Evolutionary conservation across 1,284 basidiomycete species (phyloP).

Genomic region (Coriolopsis trogii): DNA sequence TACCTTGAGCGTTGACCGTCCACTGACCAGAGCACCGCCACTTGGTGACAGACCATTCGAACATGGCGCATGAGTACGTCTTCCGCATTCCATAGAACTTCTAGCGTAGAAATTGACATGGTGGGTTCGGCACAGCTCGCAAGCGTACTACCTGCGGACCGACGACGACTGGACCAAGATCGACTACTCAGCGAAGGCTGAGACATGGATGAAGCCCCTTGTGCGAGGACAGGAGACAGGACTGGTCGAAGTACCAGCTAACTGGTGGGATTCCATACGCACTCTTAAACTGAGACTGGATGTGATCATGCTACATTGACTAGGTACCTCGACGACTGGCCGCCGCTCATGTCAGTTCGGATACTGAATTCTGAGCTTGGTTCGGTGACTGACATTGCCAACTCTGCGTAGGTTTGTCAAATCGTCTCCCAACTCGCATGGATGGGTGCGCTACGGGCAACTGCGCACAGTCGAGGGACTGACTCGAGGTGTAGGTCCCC

Average conservation of each 20-base stretch:
- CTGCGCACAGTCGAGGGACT: background rate
- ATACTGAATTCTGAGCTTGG: background rate
- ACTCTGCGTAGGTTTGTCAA: background rate
- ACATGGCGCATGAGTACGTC: conserved; percentile 61
- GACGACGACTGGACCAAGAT: conserved; percentile 79
- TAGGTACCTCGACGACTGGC: conserved; percentile 70
- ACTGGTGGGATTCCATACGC: conserved; percentile 48
- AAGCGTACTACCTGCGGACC: conserved; percentile 73
- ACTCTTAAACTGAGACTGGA: background rate
- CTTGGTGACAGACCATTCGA: conserved; percentile 58
- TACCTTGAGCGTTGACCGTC: background rate
- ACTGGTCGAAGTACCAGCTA: conserved; percentile 73
- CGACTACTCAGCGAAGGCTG: conserved; percentile 61
- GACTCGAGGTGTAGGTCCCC: conserved; percentile 51
- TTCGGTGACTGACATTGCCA: background rate
- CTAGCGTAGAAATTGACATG: too few relatives aligned
- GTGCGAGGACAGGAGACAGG: conserved; percentile 66
- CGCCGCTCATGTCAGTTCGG: conserved; percentile 48
- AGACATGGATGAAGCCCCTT: conserved; percentile 80
- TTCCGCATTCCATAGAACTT: too few relatives aligned
- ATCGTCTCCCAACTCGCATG: conserved; percentile 9
- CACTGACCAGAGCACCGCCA: too few relatives aligned
- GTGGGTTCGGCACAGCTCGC: conserved; percentile 57
- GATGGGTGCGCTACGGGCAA: conserved; percentile 9
- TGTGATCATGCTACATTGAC: background rate